Evolutionary conservation across 2,329 filamentous ascomycete genomes (phyloP), one percentile per base, ranked within the genome.

Genomic region (Colletotrichum tropicicola): DNA sequence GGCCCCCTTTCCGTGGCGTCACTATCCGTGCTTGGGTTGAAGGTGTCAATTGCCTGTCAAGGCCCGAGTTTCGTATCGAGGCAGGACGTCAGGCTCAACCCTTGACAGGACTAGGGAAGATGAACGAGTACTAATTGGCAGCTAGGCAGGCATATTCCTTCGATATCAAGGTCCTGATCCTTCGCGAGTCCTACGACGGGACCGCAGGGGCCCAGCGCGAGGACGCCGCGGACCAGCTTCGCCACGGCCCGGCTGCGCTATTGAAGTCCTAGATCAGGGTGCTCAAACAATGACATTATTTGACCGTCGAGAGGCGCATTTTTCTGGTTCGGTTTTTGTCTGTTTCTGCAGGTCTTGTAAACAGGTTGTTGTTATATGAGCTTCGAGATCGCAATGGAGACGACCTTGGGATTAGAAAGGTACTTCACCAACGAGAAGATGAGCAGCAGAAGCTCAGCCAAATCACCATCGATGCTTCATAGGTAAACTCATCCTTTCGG

Each of bases 141-240:
- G 12, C 1, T 32, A 51, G 48, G 48, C 48, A 23, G 28, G 17
- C 30, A 0, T 0, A 25, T 8, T 2, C 0, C 6, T 15, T 32
- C 7, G n/a, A 27, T 15, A n/a, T 10, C 0, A 39, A 35, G 17
- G 52, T 52, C 39, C 39, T 51, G 45, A 37, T 58, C 44, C 44
- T 58, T 58, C 45, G 45, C 30, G 19, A 63, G 59, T 63, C 59
- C 54, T 59, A 32, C 13, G 13, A 21, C 3, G 23, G 19, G 21
- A 19, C 3, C 10, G 5, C 21, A 48, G 21, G 21, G 41, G 6
- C 37, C 30, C 32, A n/a, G 17, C 21, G 25, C 21, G 21, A 44
- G 27, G 49, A 23, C 27, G 41, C 5, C 43, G 51, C 51, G 30
- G 32, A 32, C 28, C 13, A 17, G 28, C 59, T 63, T 37, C 59